Base-by-base conservation (phyloP, 1,139 yeast species). In the Yamadazyma aaseri region DNA sequence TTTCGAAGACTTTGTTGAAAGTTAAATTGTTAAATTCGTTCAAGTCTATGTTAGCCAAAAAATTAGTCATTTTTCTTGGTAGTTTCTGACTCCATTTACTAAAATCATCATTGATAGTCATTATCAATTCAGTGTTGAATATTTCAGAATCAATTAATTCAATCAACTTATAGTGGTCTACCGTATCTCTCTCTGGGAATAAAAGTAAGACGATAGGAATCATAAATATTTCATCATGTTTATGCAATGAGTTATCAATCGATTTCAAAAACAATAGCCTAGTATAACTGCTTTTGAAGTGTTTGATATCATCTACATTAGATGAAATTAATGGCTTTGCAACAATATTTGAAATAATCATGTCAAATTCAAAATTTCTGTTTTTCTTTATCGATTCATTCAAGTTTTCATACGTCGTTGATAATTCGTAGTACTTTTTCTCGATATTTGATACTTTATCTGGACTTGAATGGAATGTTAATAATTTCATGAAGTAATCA, bases 161-260 rank as follows among this genome's bases (percentile, higher is more conserved):
- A 6, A 61, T 41, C 40, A 70, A 44, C 16, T 56, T 38, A 38
- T 50, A 68, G 17, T 65, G 56, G 17, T 64, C 60, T 15, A 48
- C 38, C 14, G 62, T 34, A 0, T 60, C 31, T 24, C 51, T 50
- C 23, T 41, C 38, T 17, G 56, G 60, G 43, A 68, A 68, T 14
- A 63, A 33, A 5, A 63, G 37, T 23, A 69, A 48, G 8, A 64
- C 46, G 6, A 63, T 38, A 7, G 75, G 74, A n/a, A 70, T 63
- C 36, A 68, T 48, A 30, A 69, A 65, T 1, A 49, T 48, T 38
- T 65, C 72, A 40, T 70, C 75, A 34, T 65, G 71, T 35, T 61
- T 63, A 26, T 54, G 55, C 27, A 70, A 51, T 3, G 71, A 72
- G 32, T 52, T 55, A 31, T 60, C 66, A 20, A 69, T 53, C 2